These are phyloP conservation scores for Peronospora belbahrii DNA, from an alignment of 352 stramenopile genomes.

Conservation along the genomic window DNA sequence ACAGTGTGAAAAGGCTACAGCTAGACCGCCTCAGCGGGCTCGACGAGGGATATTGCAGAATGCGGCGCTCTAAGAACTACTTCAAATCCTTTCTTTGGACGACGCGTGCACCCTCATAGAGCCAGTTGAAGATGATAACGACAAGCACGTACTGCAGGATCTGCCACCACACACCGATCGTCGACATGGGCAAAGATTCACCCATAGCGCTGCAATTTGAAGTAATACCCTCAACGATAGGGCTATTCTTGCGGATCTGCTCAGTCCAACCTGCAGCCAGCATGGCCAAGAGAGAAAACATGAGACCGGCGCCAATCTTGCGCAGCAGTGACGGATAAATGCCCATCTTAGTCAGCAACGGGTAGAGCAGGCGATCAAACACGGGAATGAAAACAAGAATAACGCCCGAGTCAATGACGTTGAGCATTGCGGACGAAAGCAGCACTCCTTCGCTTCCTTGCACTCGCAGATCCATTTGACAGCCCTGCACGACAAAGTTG, in stretches of 20 bases:
- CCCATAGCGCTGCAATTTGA: constrained; percentile 70
- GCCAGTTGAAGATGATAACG: too few species aligned
- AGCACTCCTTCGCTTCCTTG: constrained; percentile 34
- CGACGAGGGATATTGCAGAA: too few species aligned
- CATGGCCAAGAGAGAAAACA: constrained; percentile 79
- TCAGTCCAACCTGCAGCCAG: constrained; percentile 60
- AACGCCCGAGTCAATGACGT: constrained; percentile 79
- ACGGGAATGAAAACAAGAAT: constrained; percentile 89
- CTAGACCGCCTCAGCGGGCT: too few species aligned
- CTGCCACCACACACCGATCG: constrained; percentile 87
- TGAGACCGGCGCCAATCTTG: constrained; percentile 83
- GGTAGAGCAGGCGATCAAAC: constrained; percentile 82
- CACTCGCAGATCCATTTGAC: constrained; percentile 86
- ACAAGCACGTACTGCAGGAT: constrained; percentile 88
- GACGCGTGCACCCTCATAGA: too few species aligned
- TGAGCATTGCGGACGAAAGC: constrained; percentile 82
- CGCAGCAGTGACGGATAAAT: constrained; percentile 71
- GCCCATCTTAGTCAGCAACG: constrained; percentile 48
- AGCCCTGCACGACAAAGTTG: constrained; percentile 84
- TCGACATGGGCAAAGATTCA: constrained; percentile 65
- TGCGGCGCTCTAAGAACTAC: too few species aligned
- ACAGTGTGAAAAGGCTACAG: too few species aligned
- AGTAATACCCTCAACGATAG: constrained; percentile 35
- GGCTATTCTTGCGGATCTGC: constrained; percentile 54
- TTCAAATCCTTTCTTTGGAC: too few species aligned